A percentile compares a stretch with the other conserved stretches of the same genome.
Evolutionary conservation across 208 protist genomes (phyloP).

Genomic region (Wallacemonas collosoma): DNA sequence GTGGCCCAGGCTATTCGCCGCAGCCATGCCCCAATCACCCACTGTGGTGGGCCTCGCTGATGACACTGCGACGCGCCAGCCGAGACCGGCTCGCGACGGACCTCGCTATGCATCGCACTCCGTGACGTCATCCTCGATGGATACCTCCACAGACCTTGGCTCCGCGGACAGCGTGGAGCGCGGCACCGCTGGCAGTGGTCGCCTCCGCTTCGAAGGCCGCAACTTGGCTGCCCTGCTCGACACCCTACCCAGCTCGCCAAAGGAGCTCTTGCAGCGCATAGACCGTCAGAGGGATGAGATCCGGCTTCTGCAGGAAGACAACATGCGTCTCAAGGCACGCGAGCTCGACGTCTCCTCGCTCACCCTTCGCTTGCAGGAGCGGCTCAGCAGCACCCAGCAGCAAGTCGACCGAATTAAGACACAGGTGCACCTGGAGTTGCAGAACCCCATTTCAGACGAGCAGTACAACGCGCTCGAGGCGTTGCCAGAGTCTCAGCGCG

Average conservation of each 20-base stretch:
- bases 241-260: conserved; percentile 61
- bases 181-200: background rate
- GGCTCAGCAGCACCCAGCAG: conserved; percentile 78
- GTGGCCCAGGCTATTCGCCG: background rate
- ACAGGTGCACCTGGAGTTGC: conserved; percentile 68
- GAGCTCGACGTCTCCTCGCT: conserved; percentile 84
- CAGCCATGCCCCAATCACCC: background rate
- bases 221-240: conserved; percentile 37
- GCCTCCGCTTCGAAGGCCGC: conserved; percentile 15
- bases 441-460: conserved; percentile 73
- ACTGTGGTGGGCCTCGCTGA: background rate
- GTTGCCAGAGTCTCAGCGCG: conserved; percentile 64
- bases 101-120: background rate
- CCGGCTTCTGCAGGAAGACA: conserved; percentile 64
- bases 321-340: conserved; percentile 60
- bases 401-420: conserved; percentile 84
- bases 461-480: conserved; percentile 75
- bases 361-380: conserved; percentile 73
- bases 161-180: conserved; percentile 2
- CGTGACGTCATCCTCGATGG: conserved; percentile 14
- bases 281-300: conserved; percentile 77
- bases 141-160: conserved; percentile 15
- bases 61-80: background rate
- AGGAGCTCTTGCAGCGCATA: conserved; percentile 66
- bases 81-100: background rate